Evolutionary conservation across 2,329 filamentous ascomycete species (phyloP).

Genomic region (Teratosphaeria pseudoeucalypti): DNA sequence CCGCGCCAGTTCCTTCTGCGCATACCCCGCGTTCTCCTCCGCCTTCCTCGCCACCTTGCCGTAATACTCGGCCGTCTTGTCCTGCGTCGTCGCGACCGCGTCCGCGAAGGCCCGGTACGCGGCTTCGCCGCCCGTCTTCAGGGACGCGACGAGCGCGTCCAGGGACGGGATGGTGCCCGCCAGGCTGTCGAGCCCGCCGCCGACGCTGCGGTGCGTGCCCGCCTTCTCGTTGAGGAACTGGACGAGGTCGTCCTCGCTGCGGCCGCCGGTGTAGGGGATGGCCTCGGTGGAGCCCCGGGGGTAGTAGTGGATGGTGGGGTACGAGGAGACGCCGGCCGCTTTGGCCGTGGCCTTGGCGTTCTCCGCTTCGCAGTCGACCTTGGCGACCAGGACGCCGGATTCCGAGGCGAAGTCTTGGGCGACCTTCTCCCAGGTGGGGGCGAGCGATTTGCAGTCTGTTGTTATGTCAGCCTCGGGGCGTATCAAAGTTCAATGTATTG

Average conservation of each 20-base stretch:
- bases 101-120: conserved; percentile 63
- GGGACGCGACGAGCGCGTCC: conserved; percentile 65
- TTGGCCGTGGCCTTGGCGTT: conserved; percentile 69
- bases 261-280: conserved; percentile 63
- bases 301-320: conserved; percentile 98
- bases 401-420: conserved; percentile 74
- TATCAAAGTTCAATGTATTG: background rate
- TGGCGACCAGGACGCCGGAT: conserved; percentile 72
- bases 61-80: conserved; percentile 84
- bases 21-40: conserved; percentile 64
- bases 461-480: conserved; percentile 2
- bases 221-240: conserved; percentile 79
- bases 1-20: conserved; percentile 72
- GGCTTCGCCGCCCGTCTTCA: conserved; percentile 51
- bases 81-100: conserved; percentile 55
- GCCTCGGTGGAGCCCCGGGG: conserved; percentile 67
- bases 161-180: conserved; percentile 77
- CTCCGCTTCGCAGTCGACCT: conserved; percentile 86
- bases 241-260: conserved; percentile 65
- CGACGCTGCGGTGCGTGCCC: conserved; percentile 72
- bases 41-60: conserved; percentile 83
- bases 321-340: conserved; percentile 69
- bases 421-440: conserved; percentile 80
- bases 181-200: conserved; percentile 65
- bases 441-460: conserved; percentile 90